Evolutionary conservation across 495 filamentous ascomycete species (phyloP), one percentile per base, ranked within the genome.

Genomic region (Daldinia childiae): DNA sequence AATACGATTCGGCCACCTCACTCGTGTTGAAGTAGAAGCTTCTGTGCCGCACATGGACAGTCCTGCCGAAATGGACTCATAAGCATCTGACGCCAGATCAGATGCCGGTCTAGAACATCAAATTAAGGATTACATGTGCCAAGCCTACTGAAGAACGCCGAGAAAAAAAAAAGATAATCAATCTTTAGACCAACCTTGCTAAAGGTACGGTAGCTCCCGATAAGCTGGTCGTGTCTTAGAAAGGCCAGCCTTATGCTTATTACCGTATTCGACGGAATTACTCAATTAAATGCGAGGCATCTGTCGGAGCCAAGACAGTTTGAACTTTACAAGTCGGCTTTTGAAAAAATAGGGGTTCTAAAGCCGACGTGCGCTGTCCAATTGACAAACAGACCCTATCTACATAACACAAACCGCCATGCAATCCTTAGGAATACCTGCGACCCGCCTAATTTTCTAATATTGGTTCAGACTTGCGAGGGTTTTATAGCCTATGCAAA

Each of bases 41-140:
- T 58, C 29, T 38, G 62, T 48, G 68, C 68, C 62, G 62, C 68
- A 71, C 65, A 9, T 50, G 38, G 68, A 57, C 68, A 62, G 48
- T 29, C 34, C 51, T 14, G 51, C 32, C 45, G 17, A 50, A n/a
- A 36, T 36, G 32, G 17, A 50, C 38, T 38, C 19, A 43, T 17
- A 32, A 43, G 50, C 21, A 24, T 58, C 43, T 52, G 61, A 64
- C 64, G 19, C 48, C 17, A 55, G 24, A 15, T 29, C 0, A 61
- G 50, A 11, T n/a, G 41, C 7, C 11, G 39, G 57, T 63, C 68
- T 54, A 62, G 68, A 65, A 62, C 39, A 17, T 56, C 26, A 19
- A 45, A 29, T n/a, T 54, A 54, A 54, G 12, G 14, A 54, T 54
- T 32, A 43, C 50, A 65, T 57, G 51, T 61, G 68, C 68, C 61